A percentile compares a stretch with the other conserved stretches of the same genome.
Evolutionary conservation across 441 rosid genomes (phyloP).

Genomic region (Adansonia gregorii): DNA sequence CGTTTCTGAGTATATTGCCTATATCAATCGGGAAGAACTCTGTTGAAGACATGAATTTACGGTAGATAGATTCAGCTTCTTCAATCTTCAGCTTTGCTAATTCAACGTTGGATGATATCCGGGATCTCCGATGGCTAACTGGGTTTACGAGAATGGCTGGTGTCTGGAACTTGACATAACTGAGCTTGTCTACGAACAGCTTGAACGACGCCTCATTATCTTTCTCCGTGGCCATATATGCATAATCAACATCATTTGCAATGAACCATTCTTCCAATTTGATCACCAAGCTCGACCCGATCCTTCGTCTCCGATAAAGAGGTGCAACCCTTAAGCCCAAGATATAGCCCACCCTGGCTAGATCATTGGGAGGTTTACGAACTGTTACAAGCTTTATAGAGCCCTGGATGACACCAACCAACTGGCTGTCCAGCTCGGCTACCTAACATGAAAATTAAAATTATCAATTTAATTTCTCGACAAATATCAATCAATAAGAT

Average conservation of each 20-base stretch:
- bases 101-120: slow-evolving; percentile 36
- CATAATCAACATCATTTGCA: slow-evolving; percentile 52
- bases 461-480: not conserved
- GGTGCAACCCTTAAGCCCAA: slow-evolving; percentile 70
- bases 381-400: slow-evolving; percentile 64
- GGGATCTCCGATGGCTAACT: slow-evolving; percentile 43
- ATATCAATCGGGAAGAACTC: slow-evolving; percentile 77
- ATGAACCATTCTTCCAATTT: slow-evolving; percentile 74
- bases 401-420: slow-evolving; percentile 80
- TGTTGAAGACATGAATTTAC: slow-evolving; percentile 50
- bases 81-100: slow-evolving; percentile 53
- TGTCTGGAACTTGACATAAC: slow-evolving; percentile 57
- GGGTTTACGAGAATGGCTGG: slow-evolving; percentile 73
- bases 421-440: slow-evolving; percentile 55
- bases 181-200: slow-evolving; percentile 57
- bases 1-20: slow-evolving; percentile 53
- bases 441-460: slow-evolving; percentile 41
- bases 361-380: slow-evolving; percentile 39
- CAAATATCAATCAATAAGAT: not conserved
- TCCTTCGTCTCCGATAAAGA: slow-evolving; percentile 53
- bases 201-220: slow-evolving; percentile 65
- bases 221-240: slow-evolving; percentile 78
- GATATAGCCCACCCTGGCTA: slow-evolving; percentile 64
- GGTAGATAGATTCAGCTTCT: slow-evolving; percentile 60
- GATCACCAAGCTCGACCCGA: slow-evolving; percentile 55